Conservation (phyloP, 768 basidiomycete species). For the Lyophyllum shimeji region DNA sequence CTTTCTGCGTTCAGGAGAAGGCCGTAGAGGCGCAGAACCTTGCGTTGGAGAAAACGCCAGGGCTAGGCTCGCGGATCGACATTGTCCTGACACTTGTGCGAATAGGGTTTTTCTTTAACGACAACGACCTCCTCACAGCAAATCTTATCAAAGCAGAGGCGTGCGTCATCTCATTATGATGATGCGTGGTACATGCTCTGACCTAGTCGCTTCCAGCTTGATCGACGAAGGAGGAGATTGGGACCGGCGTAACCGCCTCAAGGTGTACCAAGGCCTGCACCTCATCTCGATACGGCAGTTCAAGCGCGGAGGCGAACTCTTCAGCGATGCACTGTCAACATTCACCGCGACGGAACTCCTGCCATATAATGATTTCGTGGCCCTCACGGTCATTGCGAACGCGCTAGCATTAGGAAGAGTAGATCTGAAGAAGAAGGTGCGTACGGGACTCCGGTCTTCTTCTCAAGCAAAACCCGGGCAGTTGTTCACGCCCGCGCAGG, state of each 20-base stretch:
- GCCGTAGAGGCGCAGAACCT: constrained; percentile 79
- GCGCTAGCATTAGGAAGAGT: constrained; percentile 75
- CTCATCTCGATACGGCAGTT: constrained; percentile 89
- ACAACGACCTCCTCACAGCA: constrained; percentile 66
- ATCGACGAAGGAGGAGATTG: constrained; percentile 97
- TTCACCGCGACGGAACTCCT: constrained; percentile 93
- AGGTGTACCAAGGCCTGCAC: constrained; percentile 91
- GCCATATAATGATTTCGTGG: constrained; percentile 87
- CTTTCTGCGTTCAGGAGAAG: constrained; percentile 56
- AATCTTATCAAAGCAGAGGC: constrained; percentile 80
- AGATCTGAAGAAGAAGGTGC: constrained; percentile 89
- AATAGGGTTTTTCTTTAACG: constrained; percentile 88
- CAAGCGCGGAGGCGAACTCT: constrained; percentile 78
- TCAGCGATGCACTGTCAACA: constrained; percentile 90
- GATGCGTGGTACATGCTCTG: neutral
- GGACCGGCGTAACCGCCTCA: constrained; percentile 95
- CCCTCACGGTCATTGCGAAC: constrained; percentile 78
- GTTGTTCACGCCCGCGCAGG: constrained; percentile 37
- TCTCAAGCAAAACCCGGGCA: neutral
- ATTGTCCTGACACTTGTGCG: constrained; percentile 86
- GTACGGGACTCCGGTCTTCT: neutral
- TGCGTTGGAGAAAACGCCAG: constrained; percentile 89
- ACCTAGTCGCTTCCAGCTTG: constrained; percentile 45
- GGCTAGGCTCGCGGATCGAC: constrained; percentile 91
- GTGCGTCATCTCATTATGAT: constrained; percentile 48